These are phyloP conservation scores for Extremus antarcticus DNA, from an alignment of 495 filamentous ascomycete species.

Conservation along the genomic window DNA sequence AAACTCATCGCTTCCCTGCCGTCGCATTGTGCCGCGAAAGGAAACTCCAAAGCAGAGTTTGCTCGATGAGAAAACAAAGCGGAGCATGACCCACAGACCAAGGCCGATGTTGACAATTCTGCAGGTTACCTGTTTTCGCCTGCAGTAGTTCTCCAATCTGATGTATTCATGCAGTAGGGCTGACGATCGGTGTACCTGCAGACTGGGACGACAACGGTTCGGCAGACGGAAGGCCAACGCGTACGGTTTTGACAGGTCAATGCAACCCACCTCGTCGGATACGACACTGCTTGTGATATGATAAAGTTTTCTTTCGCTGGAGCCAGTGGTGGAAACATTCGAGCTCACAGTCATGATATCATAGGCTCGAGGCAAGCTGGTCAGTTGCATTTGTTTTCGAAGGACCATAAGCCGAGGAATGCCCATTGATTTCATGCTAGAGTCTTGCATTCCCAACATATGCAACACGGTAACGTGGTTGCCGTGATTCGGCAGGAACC, in stretches of 20 bases:
- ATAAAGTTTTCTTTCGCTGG: too few relatives aligned
- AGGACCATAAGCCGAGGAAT: too few relatives aligned
- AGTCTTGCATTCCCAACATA: too few relatives aligned
- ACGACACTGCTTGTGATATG: too few relatives aligned
- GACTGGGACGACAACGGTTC: background rate
- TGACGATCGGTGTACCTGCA: background rate
- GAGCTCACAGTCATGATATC: too few relatives aligned
- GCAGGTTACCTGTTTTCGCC: background rate
- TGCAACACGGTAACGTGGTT: too few relatives aligned
- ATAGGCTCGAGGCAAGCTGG: too few relatives aligned
- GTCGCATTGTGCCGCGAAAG: background rate
- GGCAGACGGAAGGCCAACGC: background rate
- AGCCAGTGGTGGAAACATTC: too few relatives aligned
- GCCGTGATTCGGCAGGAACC: too few relatives aligned
- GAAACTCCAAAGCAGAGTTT: background rate
- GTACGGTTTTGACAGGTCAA: background rate
- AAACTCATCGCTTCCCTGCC: background rate
- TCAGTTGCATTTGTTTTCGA: too few relatives aligned
- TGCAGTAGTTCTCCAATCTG: background rate
- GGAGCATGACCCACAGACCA: background rate
- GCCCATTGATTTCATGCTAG: too few relatives aligned
- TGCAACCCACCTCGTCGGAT: background rate
- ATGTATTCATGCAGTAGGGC: background rate
- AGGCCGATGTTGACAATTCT: background rate
- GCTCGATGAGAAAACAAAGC: too few relatives aligned